A percentile compares a stretch with the other conserved stretches of the same genome.
Evolutionary conservation across 768 basidiomycete genomes (phyloP).

Genomic region (Russula sp.): DNA sequence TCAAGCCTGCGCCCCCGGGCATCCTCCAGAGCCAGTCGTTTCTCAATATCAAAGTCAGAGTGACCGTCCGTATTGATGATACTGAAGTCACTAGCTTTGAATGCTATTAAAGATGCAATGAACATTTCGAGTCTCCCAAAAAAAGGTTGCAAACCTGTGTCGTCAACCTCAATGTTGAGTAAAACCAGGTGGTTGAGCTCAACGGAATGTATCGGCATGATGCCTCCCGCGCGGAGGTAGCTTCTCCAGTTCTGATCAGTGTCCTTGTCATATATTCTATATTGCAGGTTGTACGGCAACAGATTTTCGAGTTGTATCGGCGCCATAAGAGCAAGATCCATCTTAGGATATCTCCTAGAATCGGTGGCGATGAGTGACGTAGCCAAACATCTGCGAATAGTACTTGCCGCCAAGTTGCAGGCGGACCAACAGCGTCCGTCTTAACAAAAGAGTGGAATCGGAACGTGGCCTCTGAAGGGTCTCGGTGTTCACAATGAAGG

Average conservation of each 20-base stretch:
- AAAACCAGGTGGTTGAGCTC: slow-evolving; percentile 86
- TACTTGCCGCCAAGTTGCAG: slow-evolving; percentile 16
- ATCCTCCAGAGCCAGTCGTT: slow-evolving; percentile 64
- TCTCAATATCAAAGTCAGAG: slow-evolving; percentile 82
- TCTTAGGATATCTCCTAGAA: slow-evolving; percentile 72
- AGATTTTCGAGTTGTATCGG: slow-evolving; percentile 95
- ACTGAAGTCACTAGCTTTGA: slow-evolving; percentile 91
- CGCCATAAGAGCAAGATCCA: slow-evolving; percentile 80
- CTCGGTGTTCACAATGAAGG: slow-evolving; percentile 77
- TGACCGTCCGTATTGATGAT: slow-evolving; percentile 94
- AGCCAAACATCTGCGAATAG: background rate
- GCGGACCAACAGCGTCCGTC: slow-evolving; percentile 50
- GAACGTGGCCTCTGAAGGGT: slow-evolving; percentile 81
- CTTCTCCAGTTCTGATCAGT: slow-evolving; percentile 91
- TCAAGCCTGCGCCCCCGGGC: slow-evolving; percentile 66
- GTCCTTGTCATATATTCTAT: slow-evolving; percentile 95
- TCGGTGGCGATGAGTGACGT: background rate
- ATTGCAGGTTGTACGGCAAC: slow-evolving; percentile 88
- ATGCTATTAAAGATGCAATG: slow-evolving; percentile 40
- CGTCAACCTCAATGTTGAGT: slow-evolving; percentile 84
- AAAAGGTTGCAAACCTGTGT: slow-evolving; percentile 56
- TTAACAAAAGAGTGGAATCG: slow-evolving; percentile 90
- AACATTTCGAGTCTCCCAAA: background rate
- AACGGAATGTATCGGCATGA: slow-evolving; percentile 95
- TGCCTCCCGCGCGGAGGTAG: slow-evolving; percentile 85